These are phyloP conservation scores for Moelleriella libera DNA, from an alignment of 2,329 filamentous ascomycete genomes.

Conservation along the genomic window DNA sequence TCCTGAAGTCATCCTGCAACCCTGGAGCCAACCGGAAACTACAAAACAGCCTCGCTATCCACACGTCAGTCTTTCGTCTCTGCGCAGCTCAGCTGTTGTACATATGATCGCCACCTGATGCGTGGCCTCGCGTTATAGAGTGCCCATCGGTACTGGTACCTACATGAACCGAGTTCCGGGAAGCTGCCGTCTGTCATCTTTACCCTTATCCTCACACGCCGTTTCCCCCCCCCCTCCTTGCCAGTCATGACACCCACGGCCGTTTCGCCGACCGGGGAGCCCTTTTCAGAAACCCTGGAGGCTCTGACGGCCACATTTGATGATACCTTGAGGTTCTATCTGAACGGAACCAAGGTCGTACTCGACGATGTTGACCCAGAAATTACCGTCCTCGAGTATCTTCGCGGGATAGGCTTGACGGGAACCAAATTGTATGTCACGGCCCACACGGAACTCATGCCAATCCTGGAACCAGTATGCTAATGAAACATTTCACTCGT, in stretches of 20 bases:
- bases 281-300: constrained; percentile 17
- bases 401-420: constrained; percentile 82
- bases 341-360: constrained; percentile 83
- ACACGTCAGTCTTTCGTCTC: too few species aligned
- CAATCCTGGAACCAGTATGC: background rate
- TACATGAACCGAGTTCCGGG: too few species aligned
- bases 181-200: too few species aligned
- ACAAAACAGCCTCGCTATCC: too few species aligned
- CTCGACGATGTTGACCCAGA: constrained; percentile 84
- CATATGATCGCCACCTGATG: too few species aligned
- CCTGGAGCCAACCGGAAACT: too few species aligned
- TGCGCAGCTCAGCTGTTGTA: too few species aligned
- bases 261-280: constrained; percentile 31
- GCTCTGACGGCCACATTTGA: constrained; percentile 62
- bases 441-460: background rate
- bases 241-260: constrained; percentile 40
- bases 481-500: background rate
- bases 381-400: constrained; percentile 80
- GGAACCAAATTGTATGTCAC: constrained; percentile 67
- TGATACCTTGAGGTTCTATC: constrained; percentile 80
- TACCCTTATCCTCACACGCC: too few species aligned
- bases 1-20: too few species aligned
- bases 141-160: too few species aligned
- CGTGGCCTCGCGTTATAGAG: too few species aligned
- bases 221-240: too few species aligned